Base-by-base conservation (phyloP, 345 rosid species). In the Salix caprea region DNA sequence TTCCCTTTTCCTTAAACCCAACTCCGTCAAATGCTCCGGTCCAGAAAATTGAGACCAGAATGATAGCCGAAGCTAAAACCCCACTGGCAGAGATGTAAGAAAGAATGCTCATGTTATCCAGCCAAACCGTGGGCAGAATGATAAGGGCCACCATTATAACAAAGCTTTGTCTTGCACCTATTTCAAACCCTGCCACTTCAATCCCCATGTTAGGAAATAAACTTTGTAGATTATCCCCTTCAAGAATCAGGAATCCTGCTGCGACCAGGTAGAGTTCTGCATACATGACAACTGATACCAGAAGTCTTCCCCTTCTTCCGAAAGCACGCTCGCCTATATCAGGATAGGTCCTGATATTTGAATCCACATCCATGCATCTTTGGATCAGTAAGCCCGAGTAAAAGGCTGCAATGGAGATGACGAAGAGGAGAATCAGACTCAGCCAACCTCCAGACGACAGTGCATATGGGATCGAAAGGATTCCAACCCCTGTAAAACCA, bases 361-460 rank as follows among this genome's bases (percentile, higher is more conserved):
- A 84, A 72, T 92, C 92, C 37, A 72, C 81, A 26, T 91, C 97
- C 97, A 94, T 87, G 71, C 97, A 94, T 83, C 91, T 88, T 74
- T 92, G 84, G 23, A 94, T 90, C 69, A 94, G 79, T 65, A 94
- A 80, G 50, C 91, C 95, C 0, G 91, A 84, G 80, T 90, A 94
- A 76, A 91, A 92, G 13, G 92, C 79, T 54, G 90, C 82, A 30
- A 78, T 61, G 48, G 97, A 92, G 16, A 91, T 82, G 32, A 81
- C 66, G 62, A 94, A 88, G 39, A 94, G 88, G 13, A 91, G 78
- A n/a, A 78, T 50, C 75, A 92, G 83, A 85, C 97, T 90, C 79
- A 90, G 60, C 99, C 99, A 94, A 74, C 99, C 99, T 79, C 97
- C 99, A 0, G 97, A 84, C 72, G 97, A 88, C 19, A 94, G 82